Evolutionary conservation across 2,329 filamentous ascomycete species (phyloP).

Genomic region (Colletotrichum sp.): DNA sequence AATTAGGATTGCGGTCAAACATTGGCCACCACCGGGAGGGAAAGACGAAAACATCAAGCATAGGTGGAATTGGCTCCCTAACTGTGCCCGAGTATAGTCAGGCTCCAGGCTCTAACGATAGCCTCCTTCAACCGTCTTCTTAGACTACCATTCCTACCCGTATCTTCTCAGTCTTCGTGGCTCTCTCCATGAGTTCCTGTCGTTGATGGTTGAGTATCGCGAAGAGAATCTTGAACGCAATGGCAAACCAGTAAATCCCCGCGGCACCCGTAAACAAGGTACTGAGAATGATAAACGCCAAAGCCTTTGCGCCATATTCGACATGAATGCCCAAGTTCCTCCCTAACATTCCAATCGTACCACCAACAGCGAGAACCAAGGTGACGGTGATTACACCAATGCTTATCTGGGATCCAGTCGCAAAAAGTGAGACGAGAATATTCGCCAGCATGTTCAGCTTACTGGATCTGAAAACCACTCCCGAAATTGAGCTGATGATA

Average conservation of each 20-base stretch:
- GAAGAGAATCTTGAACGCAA: background rate
- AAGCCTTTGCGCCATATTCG: background rate
- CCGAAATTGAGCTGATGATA: background rate
- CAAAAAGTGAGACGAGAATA: background rate
- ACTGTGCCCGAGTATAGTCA: background rate
- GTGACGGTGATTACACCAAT: background rate
- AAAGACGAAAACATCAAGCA: background rate
- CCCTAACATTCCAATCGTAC: background rate
- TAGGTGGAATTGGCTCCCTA: background rate
- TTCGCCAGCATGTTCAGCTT: background rate
- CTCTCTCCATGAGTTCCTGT: background rate
- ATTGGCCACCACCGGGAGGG: background rate
- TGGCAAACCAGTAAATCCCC: background rate
- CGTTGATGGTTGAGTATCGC: background rate
- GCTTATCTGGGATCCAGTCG: background rate
- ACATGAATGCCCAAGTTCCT: background rate
- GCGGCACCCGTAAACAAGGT: background rate
- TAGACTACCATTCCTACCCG: background rate
- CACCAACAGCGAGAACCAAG: background rate
- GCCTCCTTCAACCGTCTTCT: background rate
- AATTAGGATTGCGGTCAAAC: rapidly evolving
- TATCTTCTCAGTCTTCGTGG: background rate
- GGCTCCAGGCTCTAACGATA: background rate
- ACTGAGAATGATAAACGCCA: background rate
- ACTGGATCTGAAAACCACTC: background rate